Evolutionary conservation across 352 stramenopile species (phyloP).

Genomic region (Pythium rishiriense): DNA sequence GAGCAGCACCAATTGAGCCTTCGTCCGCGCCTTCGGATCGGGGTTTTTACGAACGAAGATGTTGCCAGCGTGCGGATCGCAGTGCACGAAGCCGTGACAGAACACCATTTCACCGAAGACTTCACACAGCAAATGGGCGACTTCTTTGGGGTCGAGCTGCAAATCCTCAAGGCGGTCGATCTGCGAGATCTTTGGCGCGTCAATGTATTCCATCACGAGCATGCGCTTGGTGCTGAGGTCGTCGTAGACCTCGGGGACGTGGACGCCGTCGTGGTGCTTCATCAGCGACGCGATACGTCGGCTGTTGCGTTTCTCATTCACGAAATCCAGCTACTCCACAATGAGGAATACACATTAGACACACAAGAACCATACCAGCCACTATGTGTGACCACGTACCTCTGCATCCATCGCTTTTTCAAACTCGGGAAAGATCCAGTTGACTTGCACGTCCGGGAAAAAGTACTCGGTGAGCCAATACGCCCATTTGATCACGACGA

Average conservation of each 20-base stretch:
- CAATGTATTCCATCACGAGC: slow-evolving; percentile 97
- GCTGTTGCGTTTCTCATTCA: slow-evolving; percentile 83
- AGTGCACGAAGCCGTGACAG: slow-evolving; percentile 95
- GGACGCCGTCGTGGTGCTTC: slow-evolving; percentile 50
- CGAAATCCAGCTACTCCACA: slow-evolving; percentile 73
- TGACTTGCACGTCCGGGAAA: slow-evolving; percentile 91
- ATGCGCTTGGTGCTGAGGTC: slow-evolving; percentile 89
- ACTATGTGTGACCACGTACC: slow-evolving; percentile 29
- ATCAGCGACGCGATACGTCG: slow-evolving; percentile 63
- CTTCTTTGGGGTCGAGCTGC: slow-evolving; percentile 77
- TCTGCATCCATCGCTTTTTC: slow-evolving; percentile 71
- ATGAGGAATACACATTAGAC: not conserved
- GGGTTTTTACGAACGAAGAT: slow-evolving; percentile 82
- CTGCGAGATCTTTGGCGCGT: slow-evolving; percentile 93
- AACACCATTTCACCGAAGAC: slow-evolving; percentile 97
- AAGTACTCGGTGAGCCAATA: slow-evolving; percentile 66
- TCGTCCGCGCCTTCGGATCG: slow-evolving; percentile 36
- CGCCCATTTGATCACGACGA: slow-evolving; percentile 69
- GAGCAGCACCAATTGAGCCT: slow-evolving; percentile 94
- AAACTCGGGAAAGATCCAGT: slow-evolving; percentile 97
- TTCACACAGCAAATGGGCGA: slow-evolving; percentile 87
- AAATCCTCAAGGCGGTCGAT: slow-evolving; percentile 75
- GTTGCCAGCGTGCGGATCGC: slow-evolving; percentile 96
- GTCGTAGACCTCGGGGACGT: slow-evolving; percentile 86
- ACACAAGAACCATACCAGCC: not conserved